These are phyloP conservation scores for Scheffersomyces illinoinensis DNA, from an alignment of 1,139 yeast species.

Conservation along the genomic window DNA sequence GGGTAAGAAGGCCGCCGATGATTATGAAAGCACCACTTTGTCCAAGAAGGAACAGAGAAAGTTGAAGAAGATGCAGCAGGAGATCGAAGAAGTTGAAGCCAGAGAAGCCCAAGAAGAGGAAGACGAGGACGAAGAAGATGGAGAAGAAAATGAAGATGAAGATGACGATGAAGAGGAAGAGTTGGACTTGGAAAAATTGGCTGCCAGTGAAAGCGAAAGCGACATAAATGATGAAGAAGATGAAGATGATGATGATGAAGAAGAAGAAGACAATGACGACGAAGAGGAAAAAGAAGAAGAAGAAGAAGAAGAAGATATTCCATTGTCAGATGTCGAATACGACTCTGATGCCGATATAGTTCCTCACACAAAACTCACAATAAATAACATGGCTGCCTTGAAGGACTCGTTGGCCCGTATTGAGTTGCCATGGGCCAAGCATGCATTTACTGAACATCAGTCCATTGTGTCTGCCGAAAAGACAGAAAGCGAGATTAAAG, in stretches of 20 bases:
- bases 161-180: slow-evolving; percentile 35
- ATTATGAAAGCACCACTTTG: slow-evolving; percentile 45
- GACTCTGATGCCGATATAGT: slow-evolving; percentile 88
- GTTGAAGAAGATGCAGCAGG: slow-evolving; percentile 50
- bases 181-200: slow-evolving; percentile 56
- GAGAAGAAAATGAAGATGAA: slow-evolving; percentile 22
- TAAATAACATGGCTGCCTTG: slow-evolving; percentile 71
- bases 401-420: slow-evolving; percentile 68
- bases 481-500: slow-evolving; percentile 70
- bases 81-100: slow-evolving; percentile 9
- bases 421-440: slow-evolving; percentile 67
- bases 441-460: slow-evolving; percentile 83
- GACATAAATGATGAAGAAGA: slow-evolving; percentile 43
- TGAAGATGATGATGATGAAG: slow-evolving; percentile 43
- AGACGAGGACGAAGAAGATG: slow-evolving; percentile 28
- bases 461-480: slow-evolving; percentile 61
- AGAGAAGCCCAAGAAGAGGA: slow-evolving; percentile 15
- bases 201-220: slow-evolving; percentile 50
- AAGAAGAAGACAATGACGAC: slow-evolving; percentile 44
- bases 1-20: slow-evolving; percentile 18
- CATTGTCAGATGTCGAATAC: slow-evolving; percentile 75
- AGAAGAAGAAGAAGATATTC: slow-evolving; percentile 60
- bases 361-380: slow-evolving; percentile 85
- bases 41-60: slow-evolving; percentile 69
- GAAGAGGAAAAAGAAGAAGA: slow-evolving; percentile 43